phyloP scores from a whole-genome alignment of 2,329 filamentous ascomycete species.

The Golovinomyces cichoracearum region DNA sequence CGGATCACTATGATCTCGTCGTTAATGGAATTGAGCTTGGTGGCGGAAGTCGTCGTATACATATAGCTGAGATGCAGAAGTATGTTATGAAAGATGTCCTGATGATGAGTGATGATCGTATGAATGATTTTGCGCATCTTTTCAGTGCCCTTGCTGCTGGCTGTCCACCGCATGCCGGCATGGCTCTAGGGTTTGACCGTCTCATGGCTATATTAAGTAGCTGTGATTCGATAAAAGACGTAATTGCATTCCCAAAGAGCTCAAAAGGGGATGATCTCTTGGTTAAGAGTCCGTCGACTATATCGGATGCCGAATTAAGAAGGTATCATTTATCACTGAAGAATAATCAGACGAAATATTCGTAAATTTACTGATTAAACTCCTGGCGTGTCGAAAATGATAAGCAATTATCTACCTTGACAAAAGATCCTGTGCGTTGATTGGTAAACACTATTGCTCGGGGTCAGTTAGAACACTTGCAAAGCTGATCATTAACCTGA shows the following conservation, averaged over 20 bases:
- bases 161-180: constrained; percentile 82
- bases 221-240: constrained; percentile 56
- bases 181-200: constrained; percentile 79
- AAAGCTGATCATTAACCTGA: no score
- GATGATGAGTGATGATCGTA: constrained; percentile 29
- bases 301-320: constrained; percentile 27
- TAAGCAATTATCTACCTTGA: no score
- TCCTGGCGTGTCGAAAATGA: no score
- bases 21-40: constrained; percentile 88
- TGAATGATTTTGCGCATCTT: constrained; percentile 66
- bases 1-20: constrained; percentile 86
- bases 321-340: constrained; percentile 6
- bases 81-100: constrained; percentile 65
- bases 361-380: no score
- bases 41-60: constrained; percentile 78
- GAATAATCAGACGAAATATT: background rate
- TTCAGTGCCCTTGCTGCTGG: constrained; percentile 59
- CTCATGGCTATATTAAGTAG: constrained; percentile 57
- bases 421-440: no score
- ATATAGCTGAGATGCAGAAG: constrained; percentile 57
- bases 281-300: constrained; percentile 46
- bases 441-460: no score
- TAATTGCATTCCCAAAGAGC: constrained; percentile 91
- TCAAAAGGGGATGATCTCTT: constrained; percentile 69
- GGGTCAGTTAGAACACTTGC: no score